Evolutionary conservation across 1,284 basidiomycete genomes (phyloP).

Genomic region (Rhodotorula sp.): DNA sequence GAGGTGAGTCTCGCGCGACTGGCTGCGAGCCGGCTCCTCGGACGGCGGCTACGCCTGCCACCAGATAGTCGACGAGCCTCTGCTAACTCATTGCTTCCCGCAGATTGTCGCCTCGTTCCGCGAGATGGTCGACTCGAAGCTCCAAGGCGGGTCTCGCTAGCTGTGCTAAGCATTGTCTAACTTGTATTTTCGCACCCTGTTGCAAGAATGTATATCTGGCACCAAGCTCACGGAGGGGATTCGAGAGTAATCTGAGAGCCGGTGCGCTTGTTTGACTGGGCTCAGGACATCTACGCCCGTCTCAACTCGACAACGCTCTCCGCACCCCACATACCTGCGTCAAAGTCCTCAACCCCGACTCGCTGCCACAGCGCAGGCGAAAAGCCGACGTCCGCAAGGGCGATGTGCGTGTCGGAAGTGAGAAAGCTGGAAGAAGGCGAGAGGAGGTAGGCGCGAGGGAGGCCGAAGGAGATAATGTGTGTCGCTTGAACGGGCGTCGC

Average conservation of each 20-base stretch:
- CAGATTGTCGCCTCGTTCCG: slow-evolving; percentile 42
- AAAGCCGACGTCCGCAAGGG: slow-evolving; percentile 21
- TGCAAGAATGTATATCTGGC: neutral
- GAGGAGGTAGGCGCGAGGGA: slow-evolving; percentile 4
- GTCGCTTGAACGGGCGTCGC: neutral
- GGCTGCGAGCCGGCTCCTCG: slow-evolving; percentile 42
- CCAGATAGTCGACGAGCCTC: too few relatives aligned
- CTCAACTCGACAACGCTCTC: slow-evolving; percentile 1
- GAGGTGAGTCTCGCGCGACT: slow-evolving; percentile 38
- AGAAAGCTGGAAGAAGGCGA: neutral
- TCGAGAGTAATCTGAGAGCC: too few relatives aligned
- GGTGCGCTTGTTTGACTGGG: too few relatives aligned
- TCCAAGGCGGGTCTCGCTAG: slow-evolving; percentile 11
- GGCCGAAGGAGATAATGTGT: slow-evolving; percentile 18
- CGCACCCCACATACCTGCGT: neutral
- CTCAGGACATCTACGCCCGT: neutral
- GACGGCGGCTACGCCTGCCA: too few relatives aligned
- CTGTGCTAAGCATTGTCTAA: neutral
- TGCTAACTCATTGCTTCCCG: neutral
- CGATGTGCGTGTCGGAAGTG: neutral
- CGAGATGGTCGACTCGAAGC: slow-evolving; percentile 40
- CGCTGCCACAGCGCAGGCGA: slow-evolving; percentile 25
- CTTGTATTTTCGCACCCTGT: neutral
- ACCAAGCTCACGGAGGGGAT: too few relatives aligned
- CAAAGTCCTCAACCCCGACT: slow-evolving; percentile 18